These are phyloP conservation scores for Hibiscus tridactylites DNA, from an alignment of 345 rosid genomes.

Conservation along the genomic window DNA sequence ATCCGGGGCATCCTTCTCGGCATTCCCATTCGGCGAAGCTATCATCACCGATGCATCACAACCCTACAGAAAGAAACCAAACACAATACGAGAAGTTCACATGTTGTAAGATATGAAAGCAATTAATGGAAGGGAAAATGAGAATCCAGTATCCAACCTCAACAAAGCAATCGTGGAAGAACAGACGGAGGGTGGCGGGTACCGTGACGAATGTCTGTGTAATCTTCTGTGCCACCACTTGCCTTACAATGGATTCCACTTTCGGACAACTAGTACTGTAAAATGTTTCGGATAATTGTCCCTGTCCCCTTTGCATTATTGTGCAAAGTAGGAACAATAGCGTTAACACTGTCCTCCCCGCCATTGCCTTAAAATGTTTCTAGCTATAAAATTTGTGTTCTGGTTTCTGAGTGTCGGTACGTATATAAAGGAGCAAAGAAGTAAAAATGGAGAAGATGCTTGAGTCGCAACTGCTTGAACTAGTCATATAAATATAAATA, in stretches of 20 bases:
- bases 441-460: not conserved
- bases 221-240: conserved; percentile 44
- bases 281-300: conserved; percentile 43
- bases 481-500: not conserved
- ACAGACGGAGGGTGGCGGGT: conserved; percentile 73
- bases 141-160: conserved; percentile 30
- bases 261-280: conserved; percentile 49
- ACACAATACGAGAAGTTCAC: not conserved
- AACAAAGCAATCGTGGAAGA: conserved; percentile 89
- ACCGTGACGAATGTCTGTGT: conserved; percentile 44
- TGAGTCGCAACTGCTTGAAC: not conserved
- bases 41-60: conserved; percentile 39
- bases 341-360: conserved; percentile 2
- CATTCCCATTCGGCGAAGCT: conserved; percentile 22
- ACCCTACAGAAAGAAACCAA: conserved; percentile 12
- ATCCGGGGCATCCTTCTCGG: conserved; percentile 30
- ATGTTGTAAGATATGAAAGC: not conserved
- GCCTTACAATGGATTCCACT: conserved; percentile 56
- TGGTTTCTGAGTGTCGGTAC: not conserved
- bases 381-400: no score
- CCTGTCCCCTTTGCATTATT: conserved; percentile 28
- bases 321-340: conserved; percentile 18
- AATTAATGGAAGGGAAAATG: not conserved
- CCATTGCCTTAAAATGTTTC: conserved; percentile 3
- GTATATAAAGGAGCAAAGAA: not conserved